A percentile compares a stretch with the other conserved stretches of the same genome.
phyloP scores from a whole-genome alignment of 2,329 filamentous ascomycete species.

The Epichloe bromicola region DNA sequence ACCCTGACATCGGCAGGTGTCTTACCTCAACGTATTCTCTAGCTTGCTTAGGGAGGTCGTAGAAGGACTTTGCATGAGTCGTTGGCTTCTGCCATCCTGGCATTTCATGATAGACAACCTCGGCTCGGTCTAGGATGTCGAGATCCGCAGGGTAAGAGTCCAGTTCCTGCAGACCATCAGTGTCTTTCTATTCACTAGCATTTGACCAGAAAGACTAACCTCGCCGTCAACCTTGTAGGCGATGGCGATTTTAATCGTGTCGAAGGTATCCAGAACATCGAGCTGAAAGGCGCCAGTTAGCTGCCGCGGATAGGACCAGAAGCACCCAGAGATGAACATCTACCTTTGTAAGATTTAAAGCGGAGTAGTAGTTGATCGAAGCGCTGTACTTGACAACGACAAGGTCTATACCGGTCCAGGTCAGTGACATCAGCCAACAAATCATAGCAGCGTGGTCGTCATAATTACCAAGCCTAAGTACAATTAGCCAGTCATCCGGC shows the following conservation, averaged over 20 bases:
- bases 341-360: slow-evolving; percentile 32
- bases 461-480: slow-evolving; percentile 14
- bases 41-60: slow-evolving; percentile 50
- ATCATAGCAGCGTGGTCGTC: no score
- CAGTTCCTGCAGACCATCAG: slow-evolving; percentile 13
- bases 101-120: slow-evolving; percentile 56
- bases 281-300: slow-evolving; percentile 8
- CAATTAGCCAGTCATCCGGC: slow-evolving; percentile 9
- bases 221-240: slow-evolving; percentile 10
- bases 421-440: no score
- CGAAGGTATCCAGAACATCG: slow-evolving; percentile 11
- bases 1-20: neutral
- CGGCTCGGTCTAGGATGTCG: slow-evolving; percentile 40
- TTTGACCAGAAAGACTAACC: slow-evolving; percentile 7
- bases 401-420: slow-evolving; percentile 31
- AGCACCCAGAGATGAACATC: neutral
- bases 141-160: slow-evolving; percentile 52
- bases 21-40: slow-evolving; percentile 46
- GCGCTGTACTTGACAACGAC: slow-evolving; percentile 50
- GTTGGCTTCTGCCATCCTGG: slow-evolving; percentile 57
- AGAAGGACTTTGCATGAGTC: slow-evolving; percentile 43
- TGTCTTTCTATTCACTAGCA: slow-evolving; percentile 10
- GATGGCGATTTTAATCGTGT: neutral
- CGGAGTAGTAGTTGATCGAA: slow-evolving; percentile 54
- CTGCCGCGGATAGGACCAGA: neutral